Evolutionary conservation across 2,329 filamentous ascomycete species (phyloP).

Genomic region (Didymella glomerata): DNA sequence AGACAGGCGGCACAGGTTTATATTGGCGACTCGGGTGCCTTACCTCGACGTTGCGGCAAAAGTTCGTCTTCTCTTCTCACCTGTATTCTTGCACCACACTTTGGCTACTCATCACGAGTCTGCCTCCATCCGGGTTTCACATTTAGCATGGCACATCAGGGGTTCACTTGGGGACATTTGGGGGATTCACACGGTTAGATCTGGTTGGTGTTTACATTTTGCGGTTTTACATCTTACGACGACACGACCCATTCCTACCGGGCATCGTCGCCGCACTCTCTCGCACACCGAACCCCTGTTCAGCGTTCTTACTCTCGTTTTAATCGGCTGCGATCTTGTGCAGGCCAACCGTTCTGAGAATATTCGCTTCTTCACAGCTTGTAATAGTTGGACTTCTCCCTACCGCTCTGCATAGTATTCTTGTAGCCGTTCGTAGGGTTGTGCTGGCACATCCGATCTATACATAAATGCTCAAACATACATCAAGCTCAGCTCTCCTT

Average conservation of each 20-base stretch:
- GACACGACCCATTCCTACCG: constrained; percentile 41
- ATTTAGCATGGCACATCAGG: constrained; percentile 37
- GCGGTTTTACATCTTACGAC: constrained; percentile 40
- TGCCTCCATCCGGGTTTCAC: constrained; percentile 28
- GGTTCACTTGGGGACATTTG: constrained; percentile 26
- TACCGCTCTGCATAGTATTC: constrained; percentile 32
- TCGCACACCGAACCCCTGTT: constrained; percentile 24
- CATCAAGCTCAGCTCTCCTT: background rate
- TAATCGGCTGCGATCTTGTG: constrained; percentile 40
- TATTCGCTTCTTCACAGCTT: constrained; percentile 41
- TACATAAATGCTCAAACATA: constrained; percentile 25
- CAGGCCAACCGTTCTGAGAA: constrained; percentile 43
- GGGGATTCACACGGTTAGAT: constrained; percentile 36
- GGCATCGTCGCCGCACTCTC: constrained; percentile 43
- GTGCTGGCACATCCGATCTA: constrained; percentile 46
- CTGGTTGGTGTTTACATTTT: constrained; percentile 40
- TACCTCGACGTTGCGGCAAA: constrained; percentile 35
- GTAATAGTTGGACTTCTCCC: constrained; percentile 33
- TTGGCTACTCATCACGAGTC: constrained; percentile 27
- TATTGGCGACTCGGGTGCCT: constrained; percentile 31
- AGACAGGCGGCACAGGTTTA: constrained; percentile 44
- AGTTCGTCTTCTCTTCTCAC: constrained; percentile 37
- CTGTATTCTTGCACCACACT: constrained; percentile 41
- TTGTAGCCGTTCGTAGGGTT: constrained; percentile 39
- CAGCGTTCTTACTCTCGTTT: constrained; percentile 52